Evolutionary conservation across 2,329 filamentous ascomycete species (phyloP).

Genomic region (Leptographium lundbergii): DNA sequence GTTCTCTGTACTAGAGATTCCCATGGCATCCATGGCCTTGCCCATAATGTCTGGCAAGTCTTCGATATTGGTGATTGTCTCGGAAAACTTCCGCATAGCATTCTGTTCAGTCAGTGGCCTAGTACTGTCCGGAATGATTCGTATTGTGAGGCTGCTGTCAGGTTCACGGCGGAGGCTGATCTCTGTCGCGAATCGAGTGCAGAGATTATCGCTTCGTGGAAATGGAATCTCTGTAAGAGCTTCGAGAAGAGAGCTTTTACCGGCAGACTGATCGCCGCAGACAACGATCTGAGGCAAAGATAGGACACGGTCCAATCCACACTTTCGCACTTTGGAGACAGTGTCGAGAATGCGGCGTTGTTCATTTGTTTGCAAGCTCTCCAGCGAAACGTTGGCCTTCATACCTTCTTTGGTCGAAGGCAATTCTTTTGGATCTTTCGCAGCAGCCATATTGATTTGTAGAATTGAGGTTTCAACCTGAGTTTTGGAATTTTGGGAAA

Average conservation of each 20-base stretch:
- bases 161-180: not conserved
- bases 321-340: not conserved
- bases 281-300: not conserved
- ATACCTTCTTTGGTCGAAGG: no score
- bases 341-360: not conserved
- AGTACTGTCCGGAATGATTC: not conserved
- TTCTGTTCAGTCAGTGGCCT: not conserved
- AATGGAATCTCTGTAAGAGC: not conserved
- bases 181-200: not conserved
- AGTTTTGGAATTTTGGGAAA: no score
- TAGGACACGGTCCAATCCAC: not conserved
- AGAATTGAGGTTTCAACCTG: no score
- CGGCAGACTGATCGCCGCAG: not conserved
- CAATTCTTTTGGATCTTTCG: no score
- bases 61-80: not conserved
- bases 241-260: not conserved
- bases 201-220: not conserved
- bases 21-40: not conserved
- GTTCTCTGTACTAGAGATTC: not conserved
- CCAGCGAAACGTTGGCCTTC: not conserved
- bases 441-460: no score
- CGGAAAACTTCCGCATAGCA: not conserved
- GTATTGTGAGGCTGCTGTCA: not conserved
- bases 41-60: not conserved
- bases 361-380: slow-evolving; percentile 3